Base-by-base conservation (phyloP, 1,284 basidiomycete species). In the Ceratobasidium papillatum region DNA sequence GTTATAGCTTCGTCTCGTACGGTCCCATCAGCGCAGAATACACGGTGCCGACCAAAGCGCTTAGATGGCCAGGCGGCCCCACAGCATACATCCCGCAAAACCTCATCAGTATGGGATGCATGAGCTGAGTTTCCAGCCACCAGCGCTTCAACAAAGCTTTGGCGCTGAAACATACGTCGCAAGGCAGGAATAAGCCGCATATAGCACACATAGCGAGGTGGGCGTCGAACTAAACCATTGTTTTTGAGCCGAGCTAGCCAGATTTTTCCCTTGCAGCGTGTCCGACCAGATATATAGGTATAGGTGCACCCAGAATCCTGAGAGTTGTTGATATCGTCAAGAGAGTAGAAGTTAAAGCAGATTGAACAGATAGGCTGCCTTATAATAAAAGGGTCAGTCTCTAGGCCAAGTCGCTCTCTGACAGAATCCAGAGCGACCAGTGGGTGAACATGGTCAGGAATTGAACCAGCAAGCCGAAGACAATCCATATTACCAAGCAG, bases 1-100 rank as follows among this genome's bases (percentile, higher is more conserved):
- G 62, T 64, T 64, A 11, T 25, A 41, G 63, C n/a, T 22, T 65
- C 63, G 22, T 65, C 63, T 1, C 22, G 9, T 11, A 65, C 63
- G 32, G 63, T 30, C 11, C 63, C 63, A 45, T 65, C 45, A 4
- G 27, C 8, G 3, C 63, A 34, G 22, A 49, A 65, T 19, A 65
- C 63, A 5, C 43, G 43, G 8, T n/a, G 25, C 27, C 22, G 22
- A 8, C 63, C 63, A 30, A 65, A 17, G 8, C 63, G 63, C 3
- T 9, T 30, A 5, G 43, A 30, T 32, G 49, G 7, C 43, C 12
- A 14, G 2, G 30, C 45, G 14, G 43, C 5, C 27, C 63, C 63
- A 51, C 45, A 45, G 63, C 43, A 65, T 19, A 65, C 25, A 34
- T 65, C 63, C 17, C 32, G 45, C 19, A 49, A 34, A 14, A 17